Conservation (phyloP, 345 rosid species). For the Diplotaxis tenuifolia region DNA sequence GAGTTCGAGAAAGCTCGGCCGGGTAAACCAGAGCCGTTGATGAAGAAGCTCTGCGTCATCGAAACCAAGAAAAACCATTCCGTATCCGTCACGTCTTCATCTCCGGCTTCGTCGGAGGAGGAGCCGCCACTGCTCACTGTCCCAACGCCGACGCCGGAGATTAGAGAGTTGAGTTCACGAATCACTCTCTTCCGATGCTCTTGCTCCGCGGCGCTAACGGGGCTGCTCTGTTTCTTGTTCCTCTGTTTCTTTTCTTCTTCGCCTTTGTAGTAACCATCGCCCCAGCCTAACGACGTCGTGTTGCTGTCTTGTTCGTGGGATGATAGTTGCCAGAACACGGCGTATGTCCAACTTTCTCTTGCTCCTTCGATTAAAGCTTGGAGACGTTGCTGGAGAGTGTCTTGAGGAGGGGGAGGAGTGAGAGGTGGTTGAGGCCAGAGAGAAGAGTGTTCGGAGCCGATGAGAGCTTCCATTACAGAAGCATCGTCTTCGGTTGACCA, state of each 20-base stretch:
- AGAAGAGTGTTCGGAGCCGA: slow-evolving; percentile 50
- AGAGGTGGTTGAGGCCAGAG: slow-evolving; percentile 52
- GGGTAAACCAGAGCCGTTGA: slow-evolving; percentile 66
- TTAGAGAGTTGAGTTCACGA: slow-evolving; percentile 83
- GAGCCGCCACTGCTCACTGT: background rate
- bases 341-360: slow-evolving; percentile 83
- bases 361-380: slow-evolving; percentile 80
- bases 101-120: slow-evolving; percentile 49
- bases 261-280: slow-evolving; percentile 95
- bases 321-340: slow-evolving; percentile 95
- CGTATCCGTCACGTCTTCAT: slow-evolving; percentile 94
- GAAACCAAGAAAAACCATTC: slow-evolving; percentile 97
- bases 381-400: slow-evolving; percentile 90
- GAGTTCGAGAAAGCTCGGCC: slow-evolving; percentile 62
- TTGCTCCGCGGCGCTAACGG: slow-evolving; percentile 53
- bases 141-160: slow-evolving; percentile 51
- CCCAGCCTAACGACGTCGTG: slow-evolving; percentile 68
- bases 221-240: slow-evolving; percentile 41
- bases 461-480: slow-evolving; percentile 94
- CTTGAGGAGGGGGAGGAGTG: slow-evolving; percentile 46
- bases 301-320: slow-evolving; percentile 53
- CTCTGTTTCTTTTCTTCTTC: slow-evolving; percentile 58
- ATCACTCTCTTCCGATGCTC: slow-evolving; percentile 87
- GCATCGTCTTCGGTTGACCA: slow-evolving; percentile 58
- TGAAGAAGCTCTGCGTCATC: slow-evolving; percentile 79